phyloP scores from a whole-genome alignment of 1,284 basidiomycete species.

The Heterobasidion irregulare region DNA sequence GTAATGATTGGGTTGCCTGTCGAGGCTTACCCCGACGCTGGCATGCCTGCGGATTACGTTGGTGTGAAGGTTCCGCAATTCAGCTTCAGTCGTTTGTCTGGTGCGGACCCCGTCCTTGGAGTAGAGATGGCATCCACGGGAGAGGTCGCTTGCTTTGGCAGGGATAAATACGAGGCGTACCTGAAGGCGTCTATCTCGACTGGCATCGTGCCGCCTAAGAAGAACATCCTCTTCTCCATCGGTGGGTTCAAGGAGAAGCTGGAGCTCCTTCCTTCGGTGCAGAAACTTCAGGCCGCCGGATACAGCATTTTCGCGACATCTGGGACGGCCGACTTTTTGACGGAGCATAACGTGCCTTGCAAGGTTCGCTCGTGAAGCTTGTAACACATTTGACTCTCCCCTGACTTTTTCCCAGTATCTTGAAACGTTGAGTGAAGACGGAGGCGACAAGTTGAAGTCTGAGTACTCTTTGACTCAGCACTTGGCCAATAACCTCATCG shows the following conservation, averaged over 20 bases:
- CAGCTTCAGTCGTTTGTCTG: slow-evolving; percentile 92
- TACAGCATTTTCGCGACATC: slow-evolving; percentile 97
- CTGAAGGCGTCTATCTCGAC: slow-evolving; percentile 96
- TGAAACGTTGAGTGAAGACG: slow-evolving; percentile 76
- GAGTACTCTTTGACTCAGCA: slow-evolving; percentile 95
- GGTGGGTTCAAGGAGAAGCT: slow-evolving; percentile 98
- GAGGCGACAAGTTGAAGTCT: slow-evolving; percentile 77
- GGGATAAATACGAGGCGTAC: slow-evolving; percentile 97
- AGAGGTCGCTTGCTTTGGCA: slow-evolving; percentile 97
- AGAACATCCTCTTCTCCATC: slow-evolving; percentile 91
- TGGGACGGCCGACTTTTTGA: slow-evolving; percentile 94
- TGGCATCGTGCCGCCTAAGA: slow-evolving; percentile 90
- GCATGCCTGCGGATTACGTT: slow-evolving; percentile 87
- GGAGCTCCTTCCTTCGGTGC: slow-evolving; percentile 93
- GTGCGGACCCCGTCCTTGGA: slow-evolving; percentile 96
- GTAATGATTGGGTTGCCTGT: slow-evolving; percentile 93
- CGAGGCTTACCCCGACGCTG: slow-evolving; percentile 83
- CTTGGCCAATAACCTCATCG: slow-evolving; percentile 92
- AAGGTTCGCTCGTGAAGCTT: slow-evolving; percentile 45
- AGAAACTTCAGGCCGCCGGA: slow-evolving; percentile 89
- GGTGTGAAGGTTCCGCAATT: slow-evolving; percentile 99
- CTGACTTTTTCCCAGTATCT: slow-evolving; percentile 48
- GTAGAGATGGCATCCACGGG: slow-evolving; percentile 99
- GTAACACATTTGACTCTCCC: not conserved
- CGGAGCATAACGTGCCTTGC: slow-evolving; percentile 78